Evolutionary conservation across 495 filamentous ascomycete genomes (phyloP).

Genomic region (Saxispiralis lemnorum): DNA sequence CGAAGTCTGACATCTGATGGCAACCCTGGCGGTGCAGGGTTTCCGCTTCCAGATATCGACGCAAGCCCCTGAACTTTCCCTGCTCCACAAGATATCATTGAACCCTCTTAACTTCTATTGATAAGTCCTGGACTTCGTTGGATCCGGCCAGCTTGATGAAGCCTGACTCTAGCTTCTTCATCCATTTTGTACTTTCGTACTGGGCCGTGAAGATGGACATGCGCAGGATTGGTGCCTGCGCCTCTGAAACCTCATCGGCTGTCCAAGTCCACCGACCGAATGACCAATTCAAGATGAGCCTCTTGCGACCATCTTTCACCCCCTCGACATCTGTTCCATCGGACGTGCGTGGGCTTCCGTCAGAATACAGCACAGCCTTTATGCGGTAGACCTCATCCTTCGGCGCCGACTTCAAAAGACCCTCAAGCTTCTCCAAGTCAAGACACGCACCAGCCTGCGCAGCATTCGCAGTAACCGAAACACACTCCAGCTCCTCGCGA

Average conservation of each 20-base stretch:
- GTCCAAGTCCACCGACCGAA: conserved; percentile 92
- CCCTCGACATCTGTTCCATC: conserved; percentile 24
- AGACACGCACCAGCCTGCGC: conserved; percentile 27
- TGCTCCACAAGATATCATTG: too few relatives aligned
- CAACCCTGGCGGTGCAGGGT: too few relatives aligned
- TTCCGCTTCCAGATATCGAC: too few relatives aligned
- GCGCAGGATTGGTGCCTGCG: conserved; percentile 34
- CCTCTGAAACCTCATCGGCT: conserved; percentile 25
- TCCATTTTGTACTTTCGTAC: conserved; percentile 78
- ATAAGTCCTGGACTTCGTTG: background rate
- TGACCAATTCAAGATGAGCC: conserved; percentile 92
- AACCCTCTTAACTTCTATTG: background rate
- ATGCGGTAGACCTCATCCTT: conserved; percentile 92
- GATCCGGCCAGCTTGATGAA: conserved; percentile 1
- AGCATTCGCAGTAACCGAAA: conserved; percentile 51
- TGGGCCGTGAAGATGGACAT: conserved; percentile 75
- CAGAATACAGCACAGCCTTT: conserved; percentile 61
- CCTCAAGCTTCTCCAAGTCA: conserved; percentile 46
- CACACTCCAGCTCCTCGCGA: conserved; percentile 13
- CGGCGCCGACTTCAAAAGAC: conserved; percentile 48
- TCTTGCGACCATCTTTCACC: conserved; percentile 13
- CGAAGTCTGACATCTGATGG: too few relatives aligned
- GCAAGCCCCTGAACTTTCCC: too few relatives aligned
- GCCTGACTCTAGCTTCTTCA: conserved; percentile 50
- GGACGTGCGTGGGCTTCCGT: conserved; percentile 38